Evolutionary conservation across 768 basidiomycete genomes (phyloP).

Genomic region (Lactarius psammicola): DNA sequence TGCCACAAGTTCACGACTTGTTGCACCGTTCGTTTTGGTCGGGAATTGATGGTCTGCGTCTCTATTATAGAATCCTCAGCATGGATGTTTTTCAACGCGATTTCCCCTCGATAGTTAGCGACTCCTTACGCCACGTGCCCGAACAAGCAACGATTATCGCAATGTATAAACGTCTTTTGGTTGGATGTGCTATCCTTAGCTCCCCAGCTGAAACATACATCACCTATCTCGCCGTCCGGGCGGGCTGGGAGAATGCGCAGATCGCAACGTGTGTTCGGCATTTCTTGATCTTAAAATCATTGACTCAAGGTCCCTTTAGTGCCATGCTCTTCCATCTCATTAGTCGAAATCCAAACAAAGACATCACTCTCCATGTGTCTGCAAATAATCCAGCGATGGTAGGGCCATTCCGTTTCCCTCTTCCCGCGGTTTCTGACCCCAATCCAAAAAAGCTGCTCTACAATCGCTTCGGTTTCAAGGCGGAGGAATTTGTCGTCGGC

Average conservation of each 20-base stretch:
- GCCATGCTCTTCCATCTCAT: slow-evolving; percentile 79
- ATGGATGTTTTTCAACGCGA: slow-evolving; percentile 7
- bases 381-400: slow-evolving; percentile 81
- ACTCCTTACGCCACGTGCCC: slow-evolving; percentile 64
- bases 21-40: slow-evolving; percentile 70
- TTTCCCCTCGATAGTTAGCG: slow-evolving; percentile 50
- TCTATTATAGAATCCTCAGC: neutral
- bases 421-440: slow-evolving; percentile 9
- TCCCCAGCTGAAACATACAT: slow-evolving; percentile 82
- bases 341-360: slow-evolving; percentile 64
- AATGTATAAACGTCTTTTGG: slow-evolving; percentile 63
- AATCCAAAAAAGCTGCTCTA: slow-evolving; percentile 57
- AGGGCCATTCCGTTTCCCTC: slow-evolving; percentile 18
- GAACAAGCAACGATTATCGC: slow-evolving; percentile 77
- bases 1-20: slow-evolving; percentile 71
- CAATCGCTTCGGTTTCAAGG: slow-evolving; percentile 86
- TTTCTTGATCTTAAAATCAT: slow-evolving; percentile 1
- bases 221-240: slow-evolving; percentile 73
- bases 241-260: slow-evolving; percentile 78
- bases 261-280: slow-evolving; percentile 61
- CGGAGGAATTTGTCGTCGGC: slow-evolving; percentile 77
- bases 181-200: slow-evolving; percentile 73
- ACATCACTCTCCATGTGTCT: slow-evolving; percentile 82
- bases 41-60: slow-evolving; percentile 63
- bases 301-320: slow-evolving; percentile 39